Evolutionary conservation across 192 early-diverging fungal genomes (phyloP).

Genomic region (Phycomyces nitens): DNA sequence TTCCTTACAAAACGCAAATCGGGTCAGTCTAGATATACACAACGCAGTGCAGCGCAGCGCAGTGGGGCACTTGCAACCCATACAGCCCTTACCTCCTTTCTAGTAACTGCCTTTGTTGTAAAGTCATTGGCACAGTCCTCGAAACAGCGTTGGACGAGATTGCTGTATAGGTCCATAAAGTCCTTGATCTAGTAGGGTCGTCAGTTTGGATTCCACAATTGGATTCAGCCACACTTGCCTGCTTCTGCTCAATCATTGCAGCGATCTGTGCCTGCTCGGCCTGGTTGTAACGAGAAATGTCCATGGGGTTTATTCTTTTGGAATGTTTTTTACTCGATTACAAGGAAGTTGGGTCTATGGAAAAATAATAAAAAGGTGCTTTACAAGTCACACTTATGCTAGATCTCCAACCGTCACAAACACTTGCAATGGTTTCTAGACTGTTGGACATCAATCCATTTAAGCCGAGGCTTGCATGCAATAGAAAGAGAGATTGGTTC

Average conservation of each 20-base stretch:
- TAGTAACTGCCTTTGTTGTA: slow-evolving; percentile 80
- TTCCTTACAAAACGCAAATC: slow-evolving; percentile 46
- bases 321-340: not conserved
- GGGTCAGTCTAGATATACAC: not conserved
- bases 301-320: slow-evolving; percentile 43
- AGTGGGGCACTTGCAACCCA: not conserved
- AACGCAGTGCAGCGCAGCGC: no score
- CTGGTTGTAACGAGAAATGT: slow-evolving; percentile 65
- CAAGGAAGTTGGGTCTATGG: not conserved
- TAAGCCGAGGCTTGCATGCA: no score
- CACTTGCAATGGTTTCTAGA: no score
- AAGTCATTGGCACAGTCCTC: slow-evolving; percentile 93
- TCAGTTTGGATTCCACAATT: not conserved
- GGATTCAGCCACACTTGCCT: slow-evolving; percentile 48
- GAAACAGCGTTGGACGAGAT: slow-evolving; percentile 88
- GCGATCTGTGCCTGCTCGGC: slow-evolving; percentile 76
- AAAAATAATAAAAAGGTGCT: not conserved
- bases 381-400: no score
- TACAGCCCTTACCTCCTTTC: slow-evolving; percentile 69
- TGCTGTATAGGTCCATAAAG: slow-evolving; percentile 82
- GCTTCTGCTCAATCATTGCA: slow-evolving; percentile 89
- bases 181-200: slow-evolving; percentile 67
- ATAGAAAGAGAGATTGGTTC: no score
- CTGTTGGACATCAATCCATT: no score
- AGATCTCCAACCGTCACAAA: no score